A percentile compares a stretch with the other conserved stretches of the same genome.
These are phyloP conservation scores for Pseudogymnoascus sp. DNA, from an alignment of 2,329 filamentous ascomycete species.

Conservation along the genomic window DNA sequence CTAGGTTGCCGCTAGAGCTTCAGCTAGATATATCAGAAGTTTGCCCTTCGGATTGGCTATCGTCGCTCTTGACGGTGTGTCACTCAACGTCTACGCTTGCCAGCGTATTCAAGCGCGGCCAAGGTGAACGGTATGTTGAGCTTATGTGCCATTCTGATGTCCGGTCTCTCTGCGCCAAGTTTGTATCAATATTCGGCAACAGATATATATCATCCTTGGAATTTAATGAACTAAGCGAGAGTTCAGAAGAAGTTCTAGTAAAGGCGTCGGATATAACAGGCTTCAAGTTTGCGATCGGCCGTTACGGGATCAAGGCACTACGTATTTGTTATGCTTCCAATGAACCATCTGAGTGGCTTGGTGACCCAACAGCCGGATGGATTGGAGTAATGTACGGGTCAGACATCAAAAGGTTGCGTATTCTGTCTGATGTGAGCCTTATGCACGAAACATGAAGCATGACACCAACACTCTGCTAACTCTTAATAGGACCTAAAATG, in stretches of 20 bases:
- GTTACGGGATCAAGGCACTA: conserved; percentile 7
- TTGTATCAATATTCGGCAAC: conserved; percentile 6
- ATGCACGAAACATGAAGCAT: neutral
- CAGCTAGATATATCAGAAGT: neutral
- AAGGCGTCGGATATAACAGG: neutral
- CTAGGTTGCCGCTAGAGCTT: conserved; percentile 2
- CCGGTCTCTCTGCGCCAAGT: neutral
- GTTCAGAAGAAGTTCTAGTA: neutral
- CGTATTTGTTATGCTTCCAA: neutral
- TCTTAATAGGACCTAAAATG: neutral
- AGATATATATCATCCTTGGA: neutral
- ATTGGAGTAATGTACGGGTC: conserved; percentile 1
- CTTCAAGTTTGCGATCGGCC: conserved; percentile 7
- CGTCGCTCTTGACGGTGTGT: neutral
- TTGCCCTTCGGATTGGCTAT: neutral
- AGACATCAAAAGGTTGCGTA: neutral
- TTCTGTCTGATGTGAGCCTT: conserved; percentile 4
- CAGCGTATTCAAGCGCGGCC: neutral
- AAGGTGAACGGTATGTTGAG: neutral
- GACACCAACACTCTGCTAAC: neutral
- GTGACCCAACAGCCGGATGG: neutral
- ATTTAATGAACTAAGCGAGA: conserved; percentile 4
- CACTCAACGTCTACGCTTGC: neutral
- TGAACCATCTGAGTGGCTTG: conserved; percentile 5
- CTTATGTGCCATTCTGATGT: neutral